Conservation (phyloP, 768 basidiomycete genomes). For the Tulasnella sp. region DNA sequence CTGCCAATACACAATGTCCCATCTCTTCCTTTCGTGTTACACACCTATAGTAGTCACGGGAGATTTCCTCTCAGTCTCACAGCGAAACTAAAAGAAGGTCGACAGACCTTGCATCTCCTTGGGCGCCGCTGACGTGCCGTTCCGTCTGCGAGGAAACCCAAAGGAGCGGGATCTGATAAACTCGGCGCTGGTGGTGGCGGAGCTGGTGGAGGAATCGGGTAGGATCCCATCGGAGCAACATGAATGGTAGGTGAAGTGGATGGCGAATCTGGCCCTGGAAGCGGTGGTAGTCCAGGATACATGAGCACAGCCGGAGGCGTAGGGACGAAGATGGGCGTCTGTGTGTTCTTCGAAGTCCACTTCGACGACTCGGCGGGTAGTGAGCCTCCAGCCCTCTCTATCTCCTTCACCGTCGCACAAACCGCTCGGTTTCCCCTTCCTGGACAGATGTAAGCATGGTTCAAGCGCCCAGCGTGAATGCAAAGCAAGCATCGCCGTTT, state of each 20-base stretch:
- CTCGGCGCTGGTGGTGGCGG: background rate
- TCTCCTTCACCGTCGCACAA: slow-evolving; percentile 6
- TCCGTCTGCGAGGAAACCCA: background rate
- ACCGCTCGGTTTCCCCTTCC: slow-evolving; percentile 11
- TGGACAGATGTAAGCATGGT: slow-evolving; percentile 11
- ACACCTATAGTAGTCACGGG: no score
- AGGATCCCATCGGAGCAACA: background rate
- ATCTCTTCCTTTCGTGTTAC: background rate
- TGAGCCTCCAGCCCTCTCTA: background rate
- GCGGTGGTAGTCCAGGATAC: background rate
- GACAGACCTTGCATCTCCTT: slow-evolving; percentile 6
- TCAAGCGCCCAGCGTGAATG: slow-evolving; percentile 5
- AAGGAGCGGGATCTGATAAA: background rate
- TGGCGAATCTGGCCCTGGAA: background rate
- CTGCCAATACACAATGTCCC: slow-evolving; percentile 7
- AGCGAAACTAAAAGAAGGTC: no score
- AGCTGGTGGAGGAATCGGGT: background rate
- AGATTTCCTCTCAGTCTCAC: no score
- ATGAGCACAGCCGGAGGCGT: background rate
- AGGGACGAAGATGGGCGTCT: slow-evolving; percentile 3
- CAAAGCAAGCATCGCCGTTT: background rate
- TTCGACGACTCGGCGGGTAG: slow-evolving; percentile 1
- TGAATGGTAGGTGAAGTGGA: background rate
- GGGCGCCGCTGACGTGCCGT: slow-evolving; percentile 1
- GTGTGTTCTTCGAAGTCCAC: slow-evolving; percentile 5